Conservation (phyloP, 2,329 filamentous ascomycete species). For the Raffaelea deltoideospora region DNA sequence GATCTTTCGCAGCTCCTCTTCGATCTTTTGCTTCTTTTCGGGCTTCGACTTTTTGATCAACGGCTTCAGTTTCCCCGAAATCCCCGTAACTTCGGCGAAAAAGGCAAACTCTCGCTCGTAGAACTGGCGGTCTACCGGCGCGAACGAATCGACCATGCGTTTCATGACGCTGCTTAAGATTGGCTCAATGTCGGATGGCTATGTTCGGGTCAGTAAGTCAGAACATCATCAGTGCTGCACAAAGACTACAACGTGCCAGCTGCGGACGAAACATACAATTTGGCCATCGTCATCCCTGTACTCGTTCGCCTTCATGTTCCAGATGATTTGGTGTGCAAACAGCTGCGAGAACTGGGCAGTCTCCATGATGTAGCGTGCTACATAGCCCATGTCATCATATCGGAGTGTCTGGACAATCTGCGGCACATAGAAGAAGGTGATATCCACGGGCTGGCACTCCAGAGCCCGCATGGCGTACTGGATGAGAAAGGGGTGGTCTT, state of each 20-base stretch:
- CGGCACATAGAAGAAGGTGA: conserved; percentile 97
- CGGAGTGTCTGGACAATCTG: conserved; percentile 93
- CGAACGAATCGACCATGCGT: conserved; percentile 71
- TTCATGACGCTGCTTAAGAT: conserved; percentile 82
- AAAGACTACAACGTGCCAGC: background rate
- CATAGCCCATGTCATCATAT: conserved; percentile 86
- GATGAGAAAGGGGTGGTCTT: conserved; percentile 80
- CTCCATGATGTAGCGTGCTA: conserved; percentile 91
- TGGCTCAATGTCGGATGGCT: conserved; percentile 85
- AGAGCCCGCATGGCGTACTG: conserved; percentile 95
- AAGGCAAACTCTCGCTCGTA: conserved; percentile 95
- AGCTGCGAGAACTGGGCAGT: conserved; percentile 95
- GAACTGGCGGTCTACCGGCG: conserved; percentile 62
- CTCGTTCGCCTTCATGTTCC: conserved; percentile 99
- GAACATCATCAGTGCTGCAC: too few relatives aligned
- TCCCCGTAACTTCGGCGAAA: conserved; percentile 89
- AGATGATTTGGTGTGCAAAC: conserved; percentile 98
- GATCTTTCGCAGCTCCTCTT: conserved; percentile 94
- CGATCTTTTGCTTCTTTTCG: conserved; percentile 98
- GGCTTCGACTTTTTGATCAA: conserved; percentile 84
- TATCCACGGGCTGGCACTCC: conserved; percentile 87
- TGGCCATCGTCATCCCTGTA: conserved; percentile 93
- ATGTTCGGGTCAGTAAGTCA: conserved; percentile 18
- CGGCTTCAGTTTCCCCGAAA: conserved; percentile 90
- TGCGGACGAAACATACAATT: conserved; percentile 38